Conservation (phyloP, 306 rosid species). For the Cucurbita pepo region DNA sequence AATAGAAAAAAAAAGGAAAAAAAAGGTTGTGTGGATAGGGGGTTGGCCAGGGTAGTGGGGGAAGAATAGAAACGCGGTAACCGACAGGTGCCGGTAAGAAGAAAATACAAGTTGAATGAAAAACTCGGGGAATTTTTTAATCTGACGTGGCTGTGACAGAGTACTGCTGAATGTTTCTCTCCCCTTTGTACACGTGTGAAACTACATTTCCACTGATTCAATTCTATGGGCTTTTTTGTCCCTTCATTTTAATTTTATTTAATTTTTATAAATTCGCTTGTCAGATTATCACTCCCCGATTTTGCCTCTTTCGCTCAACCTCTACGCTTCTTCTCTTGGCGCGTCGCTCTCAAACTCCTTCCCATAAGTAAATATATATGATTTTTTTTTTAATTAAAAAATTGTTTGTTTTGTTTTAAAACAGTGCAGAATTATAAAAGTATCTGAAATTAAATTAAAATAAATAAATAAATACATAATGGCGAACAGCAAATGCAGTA, state of each 20-base stretch:
- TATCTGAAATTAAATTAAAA: background rate
- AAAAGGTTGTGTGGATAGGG: background rate
- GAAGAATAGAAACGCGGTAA: background rate
- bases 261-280: background rate
- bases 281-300: conserved; percentile 3
- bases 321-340: background rate
- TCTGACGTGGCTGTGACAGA: background rate
- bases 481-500: background rate
- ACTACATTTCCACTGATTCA: background rate
- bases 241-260: background rate
- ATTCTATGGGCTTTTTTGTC: background rate
- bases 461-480: background rate
- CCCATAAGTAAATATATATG: too few species aligned
- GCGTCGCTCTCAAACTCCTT: background rate
- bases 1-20: too few species aligned
- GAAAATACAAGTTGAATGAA: background rate
- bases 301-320: background rate
- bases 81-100: background rate
- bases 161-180: conserved; percentile 3
- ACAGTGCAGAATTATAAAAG: background rate
- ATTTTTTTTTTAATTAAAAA: too few species aligned
- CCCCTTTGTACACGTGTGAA: conserved; percentile 2
- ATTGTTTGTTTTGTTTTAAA: too few species aligned
- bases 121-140: background rate
- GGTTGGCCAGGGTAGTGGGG: background rate